These are phyloP conservation scores for Rhodomyrtus psidioides DNA, from an alignment of 441 rosid genomes.

Conservation along the genomic window DNA sequence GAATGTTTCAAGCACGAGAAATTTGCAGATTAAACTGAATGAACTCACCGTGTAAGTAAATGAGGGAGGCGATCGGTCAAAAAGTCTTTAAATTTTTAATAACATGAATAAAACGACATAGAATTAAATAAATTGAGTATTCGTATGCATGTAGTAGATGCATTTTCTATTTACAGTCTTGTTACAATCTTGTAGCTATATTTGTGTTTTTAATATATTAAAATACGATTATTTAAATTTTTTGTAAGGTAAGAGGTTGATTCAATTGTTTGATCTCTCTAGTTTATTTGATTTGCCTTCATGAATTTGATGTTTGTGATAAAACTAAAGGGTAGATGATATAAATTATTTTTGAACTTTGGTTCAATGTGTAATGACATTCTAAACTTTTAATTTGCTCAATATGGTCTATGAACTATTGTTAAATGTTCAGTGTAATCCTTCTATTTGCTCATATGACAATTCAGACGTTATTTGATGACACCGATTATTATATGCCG, in stretches of 20 bases:
- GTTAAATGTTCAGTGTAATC: neutral
- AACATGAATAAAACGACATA: neutral
- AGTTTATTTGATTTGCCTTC: neutral
- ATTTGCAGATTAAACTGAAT: neutral
- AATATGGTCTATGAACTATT: neutral
- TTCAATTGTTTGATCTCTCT: neutral
- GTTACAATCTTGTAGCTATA: no score
- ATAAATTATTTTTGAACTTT: neutral
- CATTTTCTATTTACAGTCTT: no score
- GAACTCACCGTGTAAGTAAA: neutral
- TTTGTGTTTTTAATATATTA: neutral
- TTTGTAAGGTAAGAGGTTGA: no score
- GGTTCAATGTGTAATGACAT: rapidly evolving
- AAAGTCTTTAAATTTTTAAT: neutral
- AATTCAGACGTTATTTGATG: no score
- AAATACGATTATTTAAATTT: neutral
- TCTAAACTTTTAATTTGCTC: no score
- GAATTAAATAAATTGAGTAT: no score
- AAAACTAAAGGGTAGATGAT: neutral
- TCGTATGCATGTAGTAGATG: no score
- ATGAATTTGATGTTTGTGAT: neutral
- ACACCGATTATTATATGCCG: no score
- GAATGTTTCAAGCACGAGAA: neutral
- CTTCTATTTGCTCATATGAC: neutral
- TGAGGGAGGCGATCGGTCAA: no score